Evolutionary conservation across 2,329 filamentous ascomycete species (phyloP), one percentile per base, ranked within the genome.

Genomic region (Cephalotrichum gorgonifer): DNA sequence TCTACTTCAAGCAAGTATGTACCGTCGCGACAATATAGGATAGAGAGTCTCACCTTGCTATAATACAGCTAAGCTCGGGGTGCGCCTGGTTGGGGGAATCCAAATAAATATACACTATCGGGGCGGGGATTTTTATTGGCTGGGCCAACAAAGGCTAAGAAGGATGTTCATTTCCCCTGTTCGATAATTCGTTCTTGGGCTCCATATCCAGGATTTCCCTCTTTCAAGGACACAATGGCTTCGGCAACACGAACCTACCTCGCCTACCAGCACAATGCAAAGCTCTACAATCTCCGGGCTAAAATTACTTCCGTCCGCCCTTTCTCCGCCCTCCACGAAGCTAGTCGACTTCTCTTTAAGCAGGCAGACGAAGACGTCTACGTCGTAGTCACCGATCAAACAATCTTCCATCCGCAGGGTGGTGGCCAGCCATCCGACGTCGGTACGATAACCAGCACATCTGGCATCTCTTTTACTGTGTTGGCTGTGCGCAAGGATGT

Each of bases 381-480:
- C 56, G 73, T 80, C n/a, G 62, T 86, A 20, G 70, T 79, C 6
- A 84, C 80, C 0, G 68, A 76, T 2, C 64, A 75, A 43, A 88
- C 85, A n/a, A 81, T 88, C 52, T 88, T 88, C 64, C 81, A 88
- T 53, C 79, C 82, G 0, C 85, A 88, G 62, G 85, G 85, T 20
- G 85, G 85, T 52, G 85, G 85, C 7, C 85, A 88, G 57, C 85
- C 85, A 1, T 82, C 77, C 0, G 85, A 88, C 53, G 69, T 73
- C 11, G 85, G 85, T 20, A 65, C 59, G 38, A 83, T 88, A 53
- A 64, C 63, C 1, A 53, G 56, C 51, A 1, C 27, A 4, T 15
- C 38, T 15, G 26, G 30, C 6, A 33, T 57, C 20, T 57, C 55
- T 0, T 82, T 86, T 54, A 57, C 68, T 20, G 78, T 86, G 8